Base-by-base conservation (phyloP, 192 early-diverging fungal species). In the Coemansia sp. region DNA sequence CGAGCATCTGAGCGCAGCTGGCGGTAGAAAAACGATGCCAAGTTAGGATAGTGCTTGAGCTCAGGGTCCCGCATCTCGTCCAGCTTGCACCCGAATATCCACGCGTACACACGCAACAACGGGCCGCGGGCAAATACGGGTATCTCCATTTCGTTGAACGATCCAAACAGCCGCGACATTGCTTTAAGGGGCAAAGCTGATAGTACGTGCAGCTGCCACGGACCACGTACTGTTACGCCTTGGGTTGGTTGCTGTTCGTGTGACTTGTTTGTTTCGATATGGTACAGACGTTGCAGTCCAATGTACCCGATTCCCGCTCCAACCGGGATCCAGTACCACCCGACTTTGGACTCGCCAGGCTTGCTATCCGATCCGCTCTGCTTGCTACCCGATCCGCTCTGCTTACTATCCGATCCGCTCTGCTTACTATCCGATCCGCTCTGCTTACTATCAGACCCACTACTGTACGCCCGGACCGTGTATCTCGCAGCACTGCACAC, bases 21-120 rank as follows among this genome's bases (percentile, higher is more conserved):
- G 35, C 97, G 87, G 67, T 97, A 99, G 64, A 99, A 99, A 79
- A 99, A 99, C 6, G 86, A 82, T 11, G 89, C 85, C 21, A 99
- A 66, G 70, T 96, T 97, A 15, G 87, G 85, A 68, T 96, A 99
- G 11, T 82, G 72, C 3, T 72, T 82, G 22, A 98, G 70, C 69
- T 92, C 87, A 0, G 89, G 85, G 27, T 93, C 90, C 49, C 87
- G 88, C 91, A 97, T 96, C 75, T 99, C 97, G 21, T 91, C 92
- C 38, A 99, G 73, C 60, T 94, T 91, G 77, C 95, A 97, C 52
- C 87, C 88, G 76, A 96, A 99, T 14, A 91, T 69, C 75, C 84
- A 87, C 17, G 91, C 87, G 62, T 99, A 99, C 2, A 90, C 37
- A 41, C 73, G 79, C 68, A 93, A 93, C 57, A 93, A 70, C 4